These are phyloP conservation scores for Paecilomyces variotii DNA, from an alignment of 2,329 filamentous ascomycete genomes.

Conservation along the genomic window DNA sequence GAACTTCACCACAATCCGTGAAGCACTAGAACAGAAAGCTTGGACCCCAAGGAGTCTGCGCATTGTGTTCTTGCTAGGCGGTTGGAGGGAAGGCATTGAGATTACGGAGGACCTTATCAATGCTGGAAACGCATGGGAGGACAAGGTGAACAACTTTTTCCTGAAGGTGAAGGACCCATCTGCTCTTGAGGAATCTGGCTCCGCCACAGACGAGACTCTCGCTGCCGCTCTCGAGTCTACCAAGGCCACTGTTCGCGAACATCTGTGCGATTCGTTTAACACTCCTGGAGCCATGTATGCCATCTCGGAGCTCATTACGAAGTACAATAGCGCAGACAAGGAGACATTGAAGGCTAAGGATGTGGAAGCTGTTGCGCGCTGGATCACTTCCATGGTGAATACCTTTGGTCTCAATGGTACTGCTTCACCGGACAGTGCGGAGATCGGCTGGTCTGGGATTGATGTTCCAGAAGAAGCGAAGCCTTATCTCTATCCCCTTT, in stretches of 20 bases:
- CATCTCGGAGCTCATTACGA: slow-evolving; percentile 70
- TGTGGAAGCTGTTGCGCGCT: slow-evolving; percentile 55
- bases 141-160: slow-evolving; percentile 65
- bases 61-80: slow-evolving; percentile 78
- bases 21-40: slow-evolving; percentile 60
- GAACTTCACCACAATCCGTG: slow-evolving; percentile 89
- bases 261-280: slow-evolving; percentile 79
- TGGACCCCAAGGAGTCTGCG: slow-evolving; percentile 76
- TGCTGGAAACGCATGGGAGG: slow-evolving; percentile 70
- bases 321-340: slow-evolving; percentile 56
- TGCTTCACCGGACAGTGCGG: slow-evolving; percentile 24
- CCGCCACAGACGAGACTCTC: slow-evolving; percentile 35
- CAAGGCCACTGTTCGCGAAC: slow-evolving; percentile 52
- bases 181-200: slow-evolving; percentile 15
- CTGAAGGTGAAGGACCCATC: slow-evolving; percentile 47
- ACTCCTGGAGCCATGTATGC: slow-evolving; percentile 70
- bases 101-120: slow-evolving; percentile 77
- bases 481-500: slow-evolving; percentile 53
- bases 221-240: slow-evolving; percentile 44
- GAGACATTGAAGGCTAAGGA: slow-evolving; percentile 39
- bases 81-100: slow-evolving; percentile 86
- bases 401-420: slow-evolving; percentile 65
- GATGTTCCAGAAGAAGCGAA: slow-evolving; percentile 54
- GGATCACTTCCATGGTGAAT: slow-evolving; percentile 74
- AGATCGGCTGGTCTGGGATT: slow-evolving; percentile 58